Percentiles rank a stretch among this genome's conserved stretches.
These are phyloP conservation scores for Piloderma croceum DNA, from an alignment of 768 basidiomycete species.

Conservation along the genomic window DNA sequence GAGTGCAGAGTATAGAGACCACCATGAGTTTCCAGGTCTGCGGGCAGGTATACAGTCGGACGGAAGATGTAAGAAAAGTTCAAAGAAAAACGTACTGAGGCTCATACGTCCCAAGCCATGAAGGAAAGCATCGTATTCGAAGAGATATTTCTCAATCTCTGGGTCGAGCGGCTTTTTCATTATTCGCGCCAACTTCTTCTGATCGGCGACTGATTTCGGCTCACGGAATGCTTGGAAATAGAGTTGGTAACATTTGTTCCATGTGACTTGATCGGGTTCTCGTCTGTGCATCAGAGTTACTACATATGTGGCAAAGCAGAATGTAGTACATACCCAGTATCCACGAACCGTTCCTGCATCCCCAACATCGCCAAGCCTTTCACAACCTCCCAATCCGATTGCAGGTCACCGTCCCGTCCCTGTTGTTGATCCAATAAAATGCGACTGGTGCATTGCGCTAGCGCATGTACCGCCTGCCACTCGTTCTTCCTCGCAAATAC, in stretches of 20 bases:
- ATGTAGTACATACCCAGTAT: constrained; percentile 39
- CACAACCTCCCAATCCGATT: constrained; percentile 48
- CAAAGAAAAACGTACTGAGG: constrained; percentile 51
- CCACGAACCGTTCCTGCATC: constrained; percentile 62
- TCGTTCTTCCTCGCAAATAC: constrained; percentile 51
- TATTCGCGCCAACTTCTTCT: constrained; percentile 55
- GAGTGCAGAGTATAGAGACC: constrained; percentile 84
- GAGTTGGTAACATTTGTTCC: constrained; percentile 60
- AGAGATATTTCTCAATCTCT: constrained; percentile 52
- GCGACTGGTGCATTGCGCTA: constrained; percentile 59
- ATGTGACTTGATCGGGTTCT: constrained; percentile 60
- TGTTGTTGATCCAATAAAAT: constrained; percentile 51
- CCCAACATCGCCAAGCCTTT: constrained; percentile 65
- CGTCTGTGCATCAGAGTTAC: constrained; percentile 10
- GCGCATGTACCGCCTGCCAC: constrained; percentile 76
- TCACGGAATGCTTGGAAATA: constrained; percentile 59
- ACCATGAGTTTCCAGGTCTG: constrained; percentile 81
- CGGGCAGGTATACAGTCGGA: constrained; percentile 1
- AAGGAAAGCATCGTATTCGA: constrained; percentile 74
- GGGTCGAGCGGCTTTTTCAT: constrained; percentile 43
- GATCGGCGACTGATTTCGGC: constrained; percentile 42
- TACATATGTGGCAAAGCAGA: background rate
- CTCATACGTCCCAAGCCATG: constrained; percentile 71
- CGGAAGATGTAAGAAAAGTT: constrained; percentile 5
- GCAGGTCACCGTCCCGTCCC: constrained; percentile 19